Evolutionary conservation across 2,329 filamentous ascomycete genomes (phyloP), one percentile per base, ranked within the genome.

Genomic region (Fusarium multiceps): DNA sequence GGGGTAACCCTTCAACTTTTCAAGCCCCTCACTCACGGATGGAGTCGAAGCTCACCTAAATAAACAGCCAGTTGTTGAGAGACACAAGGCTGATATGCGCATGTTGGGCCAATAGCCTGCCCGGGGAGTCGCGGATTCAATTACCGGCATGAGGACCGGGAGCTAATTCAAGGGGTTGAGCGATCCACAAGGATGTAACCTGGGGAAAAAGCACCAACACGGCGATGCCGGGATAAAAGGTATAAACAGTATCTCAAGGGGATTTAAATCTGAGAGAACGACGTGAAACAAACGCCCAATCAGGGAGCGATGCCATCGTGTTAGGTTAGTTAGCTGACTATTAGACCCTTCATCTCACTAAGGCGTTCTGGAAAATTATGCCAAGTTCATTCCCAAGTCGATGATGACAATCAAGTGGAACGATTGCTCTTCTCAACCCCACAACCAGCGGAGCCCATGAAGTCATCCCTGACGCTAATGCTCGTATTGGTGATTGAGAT

Each of bases 401-500:
- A 28, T 18, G 48, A 66, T 66, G 43, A 16, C 37, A 66, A 66
- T 66, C n/a, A 27, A 6, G 25, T n/a, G 27, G 12, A 34, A 42
- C 30, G 41, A 34, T 18, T 60, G 11, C 21, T 42, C 20, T 6
- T 6, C 21, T 7, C 4, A 20, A 43, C 37, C 4, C 25, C 43
- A 21, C n/a, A 20, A 27, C 9, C 12, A 46, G 62, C 28, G 63
- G 63, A 49, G 21, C 9, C 9, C 5, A 66, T 66, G 61, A 55
- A 54, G 37, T 60, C 61, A 61, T 40, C 3, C 13, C 4, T 48
- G 23, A 54, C 20, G 25, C 54, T 66, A 66, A 41, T 14, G 45
- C 63, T 66, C 63, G 61, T 66, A 66, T 66, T 30, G 21, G 32
- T 23, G 16, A 66, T 45, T 46, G 7, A 16, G 34, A 49, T 66